A percentile compares a stretch with the other conserved stretches of the same genome.
Conservation (phyloP, 2,329 filamentous ascomycete genomes). For the Botrytis pseudocinerea region DNA sequence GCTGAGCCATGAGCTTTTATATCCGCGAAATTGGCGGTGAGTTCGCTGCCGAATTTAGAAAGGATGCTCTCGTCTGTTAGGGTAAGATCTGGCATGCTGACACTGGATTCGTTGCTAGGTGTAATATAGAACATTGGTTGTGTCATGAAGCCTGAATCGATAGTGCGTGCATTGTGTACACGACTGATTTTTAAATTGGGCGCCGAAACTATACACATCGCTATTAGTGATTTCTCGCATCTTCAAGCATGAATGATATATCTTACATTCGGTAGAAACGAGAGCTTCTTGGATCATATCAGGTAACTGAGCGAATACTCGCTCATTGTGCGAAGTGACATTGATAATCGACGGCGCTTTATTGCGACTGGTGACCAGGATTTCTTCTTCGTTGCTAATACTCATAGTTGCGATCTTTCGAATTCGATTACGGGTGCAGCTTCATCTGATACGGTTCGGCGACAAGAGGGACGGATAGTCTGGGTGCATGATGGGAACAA, state of each 20-base stretch:
- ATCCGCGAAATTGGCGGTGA: constrained; percentile 38
- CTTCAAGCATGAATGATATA: neutral
- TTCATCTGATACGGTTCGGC: neutral
- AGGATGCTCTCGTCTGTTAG: constrained; percentile 35
- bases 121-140: constrained; percentile 35
- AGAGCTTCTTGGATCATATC: constrained; percentile 38
- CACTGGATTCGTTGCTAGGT: constrained; percentile 34
- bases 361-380: constrained; percentile 35
- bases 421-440: neutral
- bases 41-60: constrained; percentile 34
- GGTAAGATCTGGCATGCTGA: constrained; percentile 34
- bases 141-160: constrained; percentile 30
- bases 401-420: neutral
- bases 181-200: constrained; percentile 33
- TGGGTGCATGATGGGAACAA: neutral
- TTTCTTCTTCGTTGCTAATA: constrained; percentile 24
- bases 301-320: constrained; percentile 34
- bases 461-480: neutral
- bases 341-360: constrained; percentile 36
- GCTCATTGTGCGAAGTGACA: constrained; percentile 33
- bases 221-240: neutral
- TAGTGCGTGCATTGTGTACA: constrained; percentile 27
- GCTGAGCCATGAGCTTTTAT: constrained; percentile 33
- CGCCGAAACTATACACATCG: constrained; percentile 30
- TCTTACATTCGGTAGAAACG: constrained; percentile 36